These are phyloP conservation scores for Irpex sp. DNA, from an alignment of 1,284 basidiomycete genomes.

Conservation along the genomic window DNA sequence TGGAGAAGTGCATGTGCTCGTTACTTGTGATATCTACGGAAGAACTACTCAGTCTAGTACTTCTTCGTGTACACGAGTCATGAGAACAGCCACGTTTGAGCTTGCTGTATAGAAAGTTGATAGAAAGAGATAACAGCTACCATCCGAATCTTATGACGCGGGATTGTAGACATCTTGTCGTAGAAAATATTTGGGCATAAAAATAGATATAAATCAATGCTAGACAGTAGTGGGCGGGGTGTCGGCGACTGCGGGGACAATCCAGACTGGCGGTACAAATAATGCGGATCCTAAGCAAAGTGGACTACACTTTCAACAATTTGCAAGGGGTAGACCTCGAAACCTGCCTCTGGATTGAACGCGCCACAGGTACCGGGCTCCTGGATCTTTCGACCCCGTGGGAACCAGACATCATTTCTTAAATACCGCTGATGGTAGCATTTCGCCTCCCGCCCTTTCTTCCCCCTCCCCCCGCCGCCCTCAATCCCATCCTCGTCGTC, in stretches of 20 bases:
- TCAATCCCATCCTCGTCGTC: not conserved
- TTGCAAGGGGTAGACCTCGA: no score
- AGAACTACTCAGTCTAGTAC: not conserved
- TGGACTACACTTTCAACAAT: no score
- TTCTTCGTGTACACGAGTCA: not conserved
- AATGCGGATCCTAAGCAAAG: no score
- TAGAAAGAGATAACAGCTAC: not conserved
- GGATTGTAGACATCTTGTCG: not conserved
- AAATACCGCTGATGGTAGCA: slow-evolving; percentile 17
- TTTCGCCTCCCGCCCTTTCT: slow-evolving; percentile 13
- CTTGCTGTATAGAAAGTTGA: no score
- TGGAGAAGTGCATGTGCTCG: not conserved
- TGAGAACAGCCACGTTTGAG: not conserved
- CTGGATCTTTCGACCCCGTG: slow-evolving; percentile 14
- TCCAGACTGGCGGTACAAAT: not conserved
- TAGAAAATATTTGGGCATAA: no score
- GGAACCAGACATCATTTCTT: slow-evolving; percentile 11
- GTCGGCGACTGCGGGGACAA: not conserved
- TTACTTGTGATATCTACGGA: not conserved
- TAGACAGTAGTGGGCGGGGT: not conserved
- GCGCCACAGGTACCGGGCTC: slow-evolving; percentile 6
- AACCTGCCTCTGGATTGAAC: not conserved
- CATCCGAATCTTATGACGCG: not conserved
- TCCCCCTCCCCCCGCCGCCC: slow-evolving; percentile 3
- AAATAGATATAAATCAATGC: not conserved